Conservation (phyloP, 1,284 basidiomycete genomes). For the Ceratobasidium sp. region DNA sequence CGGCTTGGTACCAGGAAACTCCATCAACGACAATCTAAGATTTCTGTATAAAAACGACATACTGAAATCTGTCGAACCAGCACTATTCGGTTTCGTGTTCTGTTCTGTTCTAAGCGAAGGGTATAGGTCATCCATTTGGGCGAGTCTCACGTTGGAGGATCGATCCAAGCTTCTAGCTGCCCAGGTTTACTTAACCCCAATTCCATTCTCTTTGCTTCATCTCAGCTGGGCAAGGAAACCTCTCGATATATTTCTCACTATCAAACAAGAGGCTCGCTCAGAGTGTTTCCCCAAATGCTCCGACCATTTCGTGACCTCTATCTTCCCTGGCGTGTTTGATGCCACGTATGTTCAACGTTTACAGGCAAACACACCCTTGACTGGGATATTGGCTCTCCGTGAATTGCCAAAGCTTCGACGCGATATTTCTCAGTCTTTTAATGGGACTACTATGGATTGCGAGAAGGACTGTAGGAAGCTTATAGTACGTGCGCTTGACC, state of each 20-base stretch:
- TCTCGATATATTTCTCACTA: neutral
- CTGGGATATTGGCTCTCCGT: neutral
- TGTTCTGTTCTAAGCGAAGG: neutral
- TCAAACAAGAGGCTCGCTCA: neutral
- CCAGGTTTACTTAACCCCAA: neutral
- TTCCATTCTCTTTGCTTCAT: neutral
- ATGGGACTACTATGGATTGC: neutral
- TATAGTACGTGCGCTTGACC: neutral
- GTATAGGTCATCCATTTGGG: neutral
- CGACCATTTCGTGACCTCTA: neutral
- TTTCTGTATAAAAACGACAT: neutral
- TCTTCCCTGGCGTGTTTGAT: neutral
- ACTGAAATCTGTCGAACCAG: neutral
- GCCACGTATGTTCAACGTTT: neutral
- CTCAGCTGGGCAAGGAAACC: neutral
- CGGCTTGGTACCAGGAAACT: too few relatives aligned
- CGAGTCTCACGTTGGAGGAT: neutral
- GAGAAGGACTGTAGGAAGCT: neutral
- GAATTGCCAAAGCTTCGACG: neutral
- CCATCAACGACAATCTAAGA: neutral
- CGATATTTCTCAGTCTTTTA: neutral
- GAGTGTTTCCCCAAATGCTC: neutral
- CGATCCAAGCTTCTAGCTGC: neutral
- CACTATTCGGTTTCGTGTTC: constrained; percentile 10
- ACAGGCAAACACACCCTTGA: neutral